These are phyloP conservation scores for Dendrobium huoshanense DNA, from an alignment of 106 monocot species.

Conservation along the genomic window DNA sequence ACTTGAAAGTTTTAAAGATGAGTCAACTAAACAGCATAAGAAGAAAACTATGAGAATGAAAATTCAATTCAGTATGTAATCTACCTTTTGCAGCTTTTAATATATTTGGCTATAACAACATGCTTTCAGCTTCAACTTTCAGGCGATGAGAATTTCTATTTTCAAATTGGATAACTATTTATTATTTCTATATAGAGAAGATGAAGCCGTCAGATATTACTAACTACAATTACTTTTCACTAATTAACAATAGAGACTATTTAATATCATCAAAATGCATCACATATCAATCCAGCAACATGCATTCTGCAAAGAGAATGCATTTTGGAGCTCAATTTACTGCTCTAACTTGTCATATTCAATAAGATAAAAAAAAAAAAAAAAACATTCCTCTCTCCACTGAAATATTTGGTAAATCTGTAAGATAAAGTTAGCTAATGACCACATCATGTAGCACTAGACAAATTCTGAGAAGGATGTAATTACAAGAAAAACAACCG, in stretches of 20 bases:
- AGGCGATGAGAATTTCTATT: too few species aligned
- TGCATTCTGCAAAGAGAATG: constrained; percentile 1
- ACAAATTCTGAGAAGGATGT: neutral
- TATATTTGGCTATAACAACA: too few species aligned
- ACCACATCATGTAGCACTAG: neutral
- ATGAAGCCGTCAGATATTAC: too few species aligned
- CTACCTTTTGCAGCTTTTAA: too few species aligned
- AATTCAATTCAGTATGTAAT: too few species aligned
- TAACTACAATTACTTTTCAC: neutral
- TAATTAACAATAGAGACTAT: neutral
- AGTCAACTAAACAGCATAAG: too few species aligned
- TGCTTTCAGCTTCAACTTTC: too few species aligned
- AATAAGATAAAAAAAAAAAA: too few species aligned
- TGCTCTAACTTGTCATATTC: neutral
- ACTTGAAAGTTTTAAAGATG: too few species aligned
- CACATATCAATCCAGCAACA: neutral
- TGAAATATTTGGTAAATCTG: neutral
- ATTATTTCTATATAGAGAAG: too few species aligned
- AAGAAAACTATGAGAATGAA: too few species aligned
- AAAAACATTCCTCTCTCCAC: neutral
- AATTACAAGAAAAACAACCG: neutral
- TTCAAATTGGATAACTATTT: too few species aligned
- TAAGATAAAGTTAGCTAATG: neutral
- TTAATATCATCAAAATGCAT: neutral
- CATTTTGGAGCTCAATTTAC: neutral